Evolutionary conservation across 139 green algal species (phyloP).

Genomic region (Raphidocelis subcapitata): DNA sequence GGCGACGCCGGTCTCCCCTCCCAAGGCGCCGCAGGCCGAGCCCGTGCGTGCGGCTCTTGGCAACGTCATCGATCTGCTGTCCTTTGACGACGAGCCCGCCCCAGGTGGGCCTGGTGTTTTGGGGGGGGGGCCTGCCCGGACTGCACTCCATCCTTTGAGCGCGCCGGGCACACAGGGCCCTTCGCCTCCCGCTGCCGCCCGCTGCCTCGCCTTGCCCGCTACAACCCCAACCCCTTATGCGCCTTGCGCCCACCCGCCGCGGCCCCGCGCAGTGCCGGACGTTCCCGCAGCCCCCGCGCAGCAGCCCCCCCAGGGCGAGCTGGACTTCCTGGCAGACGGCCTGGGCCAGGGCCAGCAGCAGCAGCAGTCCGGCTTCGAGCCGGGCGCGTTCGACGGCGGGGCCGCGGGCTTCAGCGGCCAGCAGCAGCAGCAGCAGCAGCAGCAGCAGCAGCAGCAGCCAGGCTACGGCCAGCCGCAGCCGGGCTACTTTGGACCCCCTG

Average conservation of each 20-base stretch:
- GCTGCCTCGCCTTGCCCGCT: too few species aligned
- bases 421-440: not conserved
- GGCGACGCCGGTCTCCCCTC: not conserved
- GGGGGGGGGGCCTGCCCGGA: too few species aligned
- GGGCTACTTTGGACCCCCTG: not conserved
- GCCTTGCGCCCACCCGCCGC: too few species aligned
- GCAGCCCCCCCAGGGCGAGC: constrained; percentile 1
- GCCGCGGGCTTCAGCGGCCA: not conserved
- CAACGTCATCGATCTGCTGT: constrained; percentile 17
- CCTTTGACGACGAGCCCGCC: constrained; percentile 18
- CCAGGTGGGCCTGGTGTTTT: not conserved
- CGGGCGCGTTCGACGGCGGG: constrained; percentile 11
- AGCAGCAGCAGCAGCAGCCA: not conserved
- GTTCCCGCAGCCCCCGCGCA: not conserved
- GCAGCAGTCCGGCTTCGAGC: constrained; percentile 7
- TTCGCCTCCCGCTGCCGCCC: too few species aligned
- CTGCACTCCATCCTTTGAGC: too few species aligned
- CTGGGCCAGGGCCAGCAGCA: constrained; percentile 23
- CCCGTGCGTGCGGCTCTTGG: too few species aligned
- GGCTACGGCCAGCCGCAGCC: too few species aligned
- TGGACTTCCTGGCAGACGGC: constrained; percentile 29
- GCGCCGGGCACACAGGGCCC: too few species aligned
- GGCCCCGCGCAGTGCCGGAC: too few species aligned
- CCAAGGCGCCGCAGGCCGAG: not conserved
- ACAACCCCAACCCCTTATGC: too few species aligned